phyloP scores from a whole-genome alignment of 1,284 basidiomycete genomes.

The Pterula multifida region DNA sequence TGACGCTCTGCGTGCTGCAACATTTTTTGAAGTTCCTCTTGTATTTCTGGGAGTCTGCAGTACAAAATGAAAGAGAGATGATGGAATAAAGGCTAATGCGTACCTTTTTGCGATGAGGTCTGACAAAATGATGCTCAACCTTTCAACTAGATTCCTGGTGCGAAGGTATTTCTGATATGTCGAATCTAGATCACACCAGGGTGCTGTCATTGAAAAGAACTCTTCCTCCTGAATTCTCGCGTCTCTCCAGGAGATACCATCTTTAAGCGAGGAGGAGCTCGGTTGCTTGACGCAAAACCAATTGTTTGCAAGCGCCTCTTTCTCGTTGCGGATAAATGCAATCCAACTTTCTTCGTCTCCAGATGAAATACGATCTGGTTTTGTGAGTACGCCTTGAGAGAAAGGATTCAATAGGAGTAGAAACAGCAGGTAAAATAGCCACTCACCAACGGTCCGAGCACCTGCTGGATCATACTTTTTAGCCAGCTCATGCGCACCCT shows the following conservation, averaged over 20 bases:
- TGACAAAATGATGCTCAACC: constrained; percentile 25
- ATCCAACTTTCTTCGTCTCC: constrained; percentile 57
- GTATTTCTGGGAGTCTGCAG: constrained; percentile 49
- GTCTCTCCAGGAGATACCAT: constrained; percentile 44
- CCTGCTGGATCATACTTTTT: constrained; percentile 46
- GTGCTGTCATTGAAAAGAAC: constrained; percentile 42
- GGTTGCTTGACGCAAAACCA: constrained; percentile 73
- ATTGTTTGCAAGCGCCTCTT: constrained; percentile 42
- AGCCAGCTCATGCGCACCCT: constrained; percentile 49
- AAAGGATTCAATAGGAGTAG: not conserved
- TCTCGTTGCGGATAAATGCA: constrained; percentile 41
- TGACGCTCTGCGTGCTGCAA: constrained; percentile 25
- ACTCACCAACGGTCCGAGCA: constrained; percentile 55
- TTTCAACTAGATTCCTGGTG: constrained; percentile 25
- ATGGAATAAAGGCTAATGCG: constrained; percentile 3
- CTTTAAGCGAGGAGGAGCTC: constrained; percentile 37
- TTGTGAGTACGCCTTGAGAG: constrained; percentile 62
- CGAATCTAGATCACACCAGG: constrained; percentile 29
- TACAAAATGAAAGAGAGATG: not conserved
- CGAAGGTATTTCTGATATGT: constrained; percentile 23
- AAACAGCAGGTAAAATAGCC: not conserved
- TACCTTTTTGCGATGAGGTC: constrained; percentile 27
- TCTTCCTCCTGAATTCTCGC: constrained; percentile 51
- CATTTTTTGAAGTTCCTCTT: constrained; percentile 32
- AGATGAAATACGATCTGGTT: constrained; percentile 57